phyloP scores from a whole-genome alignment of 2,329 filamentous ascomycete genomes.

The Paecilomyces sp. region DNA sequence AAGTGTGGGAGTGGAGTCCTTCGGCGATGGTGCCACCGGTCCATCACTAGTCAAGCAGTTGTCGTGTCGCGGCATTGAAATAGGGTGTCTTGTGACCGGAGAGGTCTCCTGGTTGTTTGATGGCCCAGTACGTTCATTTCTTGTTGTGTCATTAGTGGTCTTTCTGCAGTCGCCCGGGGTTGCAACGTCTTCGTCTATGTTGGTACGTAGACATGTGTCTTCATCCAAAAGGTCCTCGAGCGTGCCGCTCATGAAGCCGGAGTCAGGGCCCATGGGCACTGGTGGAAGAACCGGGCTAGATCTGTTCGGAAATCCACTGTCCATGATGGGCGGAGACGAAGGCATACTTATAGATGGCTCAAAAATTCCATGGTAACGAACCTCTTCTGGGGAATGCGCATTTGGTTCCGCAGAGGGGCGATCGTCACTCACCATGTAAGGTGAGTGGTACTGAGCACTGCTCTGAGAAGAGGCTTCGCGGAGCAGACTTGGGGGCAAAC shows the following conservation, averaged over 20 bases:
- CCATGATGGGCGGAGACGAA: slow-evolving; percentile 80
- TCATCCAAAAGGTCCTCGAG: slow-evolving; percentile 64
- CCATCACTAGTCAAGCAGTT: slow-evolving; percentile 13
- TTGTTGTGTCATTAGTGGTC: slow-evolving; percentile 10
- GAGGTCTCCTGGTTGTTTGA: slow-evolving; percentile 19
- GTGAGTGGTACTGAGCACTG: slow-evolving; percentile 30
- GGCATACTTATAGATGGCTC: slow-evolving; percentile 75
- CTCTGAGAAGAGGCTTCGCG: slow-evolving; percentile 54
- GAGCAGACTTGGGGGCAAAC: slow-evolving; percentile 46
- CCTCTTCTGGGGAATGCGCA: slow-evolving; percentile 43
- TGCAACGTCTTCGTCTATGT: slow-evolving; percentile 9
- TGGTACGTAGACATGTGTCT: slow-evolving; percentile 31
- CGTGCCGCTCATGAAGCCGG: slow-evolving; percentile 78
- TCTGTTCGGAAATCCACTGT: slow-evolving; percentile 55
- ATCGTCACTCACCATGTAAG: slow-evolving; percentile 33
- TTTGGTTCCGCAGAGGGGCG: slow-evolving; percentile 35
- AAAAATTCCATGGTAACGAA: slow-evolving; percentile 43
- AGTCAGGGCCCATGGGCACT: slow-evolving; percentile 55
- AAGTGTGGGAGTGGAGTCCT: slow-evolving; percentile 13
- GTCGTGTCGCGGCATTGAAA: slow-evolving; percentile 13
- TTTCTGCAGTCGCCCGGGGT: slow-evolving; percentile 20
- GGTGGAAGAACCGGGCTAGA: slow-evolving; percentile 73
- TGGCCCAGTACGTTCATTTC: slow-evolving; percentile 15
- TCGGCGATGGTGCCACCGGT: slow-evolving; percentile 11
- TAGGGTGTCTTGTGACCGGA: slow-evolving; percentile 15